phyloP scores from a whole-genome alignment of 129 eudicot species.

The Lonicera japonica region DNA sequence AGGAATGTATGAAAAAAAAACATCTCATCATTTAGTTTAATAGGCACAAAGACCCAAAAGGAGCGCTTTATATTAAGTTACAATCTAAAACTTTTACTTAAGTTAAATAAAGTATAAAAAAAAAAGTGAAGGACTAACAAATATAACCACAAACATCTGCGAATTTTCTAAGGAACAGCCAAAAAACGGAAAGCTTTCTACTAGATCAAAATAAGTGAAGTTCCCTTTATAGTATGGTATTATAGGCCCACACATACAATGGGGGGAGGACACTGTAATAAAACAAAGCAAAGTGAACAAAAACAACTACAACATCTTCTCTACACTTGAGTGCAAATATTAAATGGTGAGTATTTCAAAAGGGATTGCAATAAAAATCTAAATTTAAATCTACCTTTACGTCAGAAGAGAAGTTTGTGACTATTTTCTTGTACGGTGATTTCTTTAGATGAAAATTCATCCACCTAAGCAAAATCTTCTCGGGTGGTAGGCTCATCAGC shows the following conservation, averaged over 20 bases:
- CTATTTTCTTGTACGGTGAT: constrained; percentile 58
- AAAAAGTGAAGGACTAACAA: not conserved
- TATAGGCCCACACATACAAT: too few species aligned
- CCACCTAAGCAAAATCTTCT: constrained; percentile 89
- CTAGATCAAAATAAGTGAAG: too few species aligned
- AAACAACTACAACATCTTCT: too few species aligned
- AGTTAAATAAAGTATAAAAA: too few species aligned
- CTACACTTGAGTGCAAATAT: not conserved
- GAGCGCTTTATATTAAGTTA: not conserved
- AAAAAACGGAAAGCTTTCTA: too few species aligned
- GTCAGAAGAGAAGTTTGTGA: constrained; percentile 93
- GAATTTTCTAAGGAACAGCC: too few species aligned
- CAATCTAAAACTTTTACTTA: too few species aligned
- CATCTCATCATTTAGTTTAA: not conserved
- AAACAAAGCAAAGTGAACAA: too few species aligned
- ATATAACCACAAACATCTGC: too few species aligned
- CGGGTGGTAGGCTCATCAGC: constrained; percentile 91
- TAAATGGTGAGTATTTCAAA: not conserved
- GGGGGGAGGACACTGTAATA: too few species aligned
- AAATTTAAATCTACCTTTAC: constrained; percentile 51
- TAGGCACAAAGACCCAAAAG: not conserved
- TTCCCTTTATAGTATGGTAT: too few species aligned
- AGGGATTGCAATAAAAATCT: too few species aligned
- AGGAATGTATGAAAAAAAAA: not conserved
- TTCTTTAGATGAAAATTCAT: constrained; percentile 92